Evolutionary conservation across 2,329 filamentous ascomycete genomes (phyloP).

Genomic region (Botrytis hyacinthi): DNA sequence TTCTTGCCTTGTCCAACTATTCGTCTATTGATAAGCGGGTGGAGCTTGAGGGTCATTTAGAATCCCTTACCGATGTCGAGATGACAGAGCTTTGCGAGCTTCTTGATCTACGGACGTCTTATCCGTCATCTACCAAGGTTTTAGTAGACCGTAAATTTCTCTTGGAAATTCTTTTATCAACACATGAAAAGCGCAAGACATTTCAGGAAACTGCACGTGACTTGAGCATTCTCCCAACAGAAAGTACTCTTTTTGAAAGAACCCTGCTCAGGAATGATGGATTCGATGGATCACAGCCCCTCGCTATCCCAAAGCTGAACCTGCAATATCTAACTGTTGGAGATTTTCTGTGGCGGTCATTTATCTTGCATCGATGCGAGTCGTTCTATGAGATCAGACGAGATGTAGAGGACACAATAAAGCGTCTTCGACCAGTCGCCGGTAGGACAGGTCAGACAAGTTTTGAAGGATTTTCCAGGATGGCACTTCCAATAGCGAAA

Average conservation of each 20-base stretch:
- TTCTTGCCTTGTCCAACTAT: slow-evolving; percentile 89
- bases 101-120: slow-evolving; percentile 78
- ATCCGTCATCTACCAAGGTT: slow-evolving; percentile 69
- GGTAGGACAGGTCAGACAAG: slow-evolving; percentile 62
- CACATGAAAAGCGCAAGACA: slow-evolving; percentile 73
- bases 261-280: slow-evolving; percentile 76
- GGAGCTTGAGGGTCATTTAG: slow-evolving; percentile 75
- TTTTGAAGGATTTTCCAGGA: slow-evolving; percentile 84
- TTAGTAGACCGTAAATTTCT: slow-evolving; percentile 61
- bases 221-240: slow-evolving; percentile 79
- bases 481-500: slow-evolving; percentile 85
- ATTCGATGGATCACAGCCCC: slow-evolving; percentile 81
- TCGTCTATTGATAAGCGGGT: slow-evolving; percentile 77
- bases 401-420: slow-evolving; percentile 80
- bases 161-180: slow-evolving; percentile 69
- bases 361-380: slow-evolving; percentile 85
- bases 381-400: slow-evolving; percentile 91
- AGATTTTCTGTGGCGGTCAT: slow-evolving; percentile 95
- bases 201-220: slow-evolving; percentile 77
- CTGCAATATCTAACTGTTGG: slow-evolving; percentile 92
- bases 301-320: slow-evolving; percentile 92
- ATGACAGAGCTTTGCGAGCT: slow-evolving; percentile 64
- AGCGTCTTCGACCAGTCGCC: slow-evolving; percentile 70
- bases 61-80: slow-evolving; percentile 71
- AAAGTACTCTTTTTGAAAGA: slow-evolving; percentile 74